A percentile compares a stretch with the other conserved stretches of the same genome.
phyloP scores from a whole-genome alignment of 345 rosid species.

The Sonneratia alba region DNA sequence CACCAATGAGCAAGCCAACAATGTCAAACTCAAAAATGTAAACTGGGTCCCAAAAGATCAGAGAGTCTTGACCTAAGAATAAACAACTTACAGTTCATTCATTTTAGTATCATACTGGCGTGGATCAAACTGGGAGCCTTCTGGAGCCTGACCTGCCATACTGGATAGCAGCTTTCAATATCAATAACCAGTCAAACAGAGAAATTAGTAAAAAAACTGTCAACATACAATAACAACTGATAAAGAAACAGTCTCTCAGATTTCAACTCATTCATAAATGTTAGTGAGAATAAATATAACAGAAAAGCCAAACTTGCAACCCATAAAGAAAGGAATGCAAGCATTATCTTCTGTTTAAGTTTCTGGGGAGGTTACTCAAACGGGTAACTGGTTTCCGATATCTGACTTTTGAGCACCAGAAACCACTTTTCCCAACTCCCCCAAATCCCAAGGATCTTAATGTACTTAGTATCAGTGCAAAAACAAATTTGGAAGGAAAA shows the following conservation, averaged over 20 bases:
- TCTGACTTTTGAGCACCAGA: constrained; percentile 10
- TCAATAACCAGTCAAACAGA: neutral
- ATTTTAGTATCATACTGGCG: constrained; percentile 66
- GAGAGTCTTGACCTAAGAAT: neutral
- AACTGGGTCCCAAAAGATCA: too few relatives aligned
- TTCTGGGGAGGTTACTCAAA: constrained; percentile 27
- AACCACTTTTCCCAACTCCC: constrained; percentile 22
- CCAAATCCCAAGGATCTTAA: constrained; percentile 6
- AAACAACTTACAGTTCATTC: constrained; percentile 59
- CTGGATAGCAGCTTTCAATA: constrained; percentile 19
- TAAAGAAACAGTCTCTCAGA: neutral
- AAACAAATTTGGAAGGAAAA: too few relatives aligned
- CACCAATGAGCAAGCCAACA: neutral
- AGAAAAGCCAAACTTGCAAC: constrained; percentile 56
- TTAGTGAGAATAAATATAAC: constrained; percentile 14
- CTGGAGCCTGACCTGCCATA: constrained; percentile 73
- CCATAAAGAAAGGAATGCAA: constrained; percentile 22
- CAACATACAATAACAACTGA: neutral
- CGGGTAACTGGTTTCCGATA: constrained; percentile 25
- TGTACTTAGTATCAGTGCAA: too few relatives aligned
- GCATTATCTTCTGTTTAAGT: constrained; percentile 26
- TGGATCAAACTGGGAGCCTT: constrained; percentile 71
- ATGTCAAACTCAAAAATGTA: neutral
- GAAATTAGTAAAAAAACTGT: neutral
- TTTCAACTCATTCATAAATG: neutral